Evolutionary conservation across 2,329 filamentous ascomycete species (phyloP).

Genomic region (Scedosporium apiospermum): DNA sequence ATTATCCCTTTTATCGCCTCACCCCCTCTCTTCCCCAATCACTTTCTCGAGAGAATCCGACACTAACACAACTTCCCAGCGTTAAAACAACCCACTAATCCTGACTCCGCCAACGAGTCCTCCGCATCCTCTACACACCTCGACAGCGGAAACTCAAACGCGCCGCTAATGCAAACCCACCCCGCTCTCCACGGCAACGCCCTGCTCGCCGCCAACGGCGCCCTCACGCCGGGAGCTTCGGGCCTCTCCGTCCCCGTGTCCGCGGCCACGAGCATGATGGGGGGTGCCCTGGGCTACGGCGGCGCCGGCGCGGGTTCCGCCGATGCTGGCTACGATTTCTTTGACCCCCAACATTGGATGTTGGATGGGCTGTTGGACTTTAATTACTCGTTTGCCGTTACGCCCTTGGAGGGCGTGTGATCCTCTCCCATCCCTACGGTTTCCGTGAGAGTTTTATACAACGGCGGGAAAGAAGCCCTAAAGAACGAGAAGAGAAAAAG

Average conservation of each 20-base stretch:
- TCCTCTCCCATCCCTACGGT: background rate
- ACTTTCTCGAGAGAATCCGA: too few species aligned
- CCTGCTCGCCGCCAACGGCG: slow-evolving; percentile 38
- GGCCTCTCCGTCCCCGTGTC: slow-evolving; percentile 30
- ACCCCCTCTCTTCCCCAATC: too few species aligned
- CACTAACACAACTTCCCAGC: background rate
- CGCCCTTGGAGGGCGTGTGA: slow-evolving; percentile 44
- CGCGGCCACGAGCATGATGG: slow-evolving; percentile 36
- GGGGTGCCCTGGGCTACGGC: slow-evolving; percentile 28
- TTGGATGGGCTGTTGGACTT: slow-evolving; percentile 77
- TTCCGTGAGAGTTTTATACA: too few species aligned
- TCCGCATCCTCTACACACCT: slow-evolving; percentile 58
- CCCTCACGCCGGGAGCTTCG: slow-evolving; percentile 35
- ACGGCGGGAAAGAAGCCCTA: too few species aligned
- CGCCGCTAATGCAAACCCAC: slow-evolving; percentile 1
- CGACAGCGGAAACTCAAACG: slow-evolving; percentile 36
- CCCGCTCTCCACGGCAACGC: slow-evolving; percentile 34
- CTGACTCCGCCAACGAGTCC: slow-evolving; percentile 67
- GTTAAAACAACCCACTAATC: slow-evolving; percentile 76
- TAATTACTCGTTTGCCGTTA: slow-evolving; percentile 52
- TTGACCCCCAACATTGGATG: slow-evolving; percentile 90
- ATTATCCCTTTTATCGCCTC: slow-evolving; percentile 4
- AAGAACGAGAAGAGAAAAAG: too few species aligned
- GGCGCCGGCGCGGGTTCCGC: slow-evolving; percentile 49
- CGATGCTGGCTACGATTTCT: slow-evolving; percentile 72